Evolutionary conservation across 1,284 basidiomycete genomes (phyloP), one percentile per base, ranked within the genome.

Genomic region (Ganoderma lucidum): DNA sequence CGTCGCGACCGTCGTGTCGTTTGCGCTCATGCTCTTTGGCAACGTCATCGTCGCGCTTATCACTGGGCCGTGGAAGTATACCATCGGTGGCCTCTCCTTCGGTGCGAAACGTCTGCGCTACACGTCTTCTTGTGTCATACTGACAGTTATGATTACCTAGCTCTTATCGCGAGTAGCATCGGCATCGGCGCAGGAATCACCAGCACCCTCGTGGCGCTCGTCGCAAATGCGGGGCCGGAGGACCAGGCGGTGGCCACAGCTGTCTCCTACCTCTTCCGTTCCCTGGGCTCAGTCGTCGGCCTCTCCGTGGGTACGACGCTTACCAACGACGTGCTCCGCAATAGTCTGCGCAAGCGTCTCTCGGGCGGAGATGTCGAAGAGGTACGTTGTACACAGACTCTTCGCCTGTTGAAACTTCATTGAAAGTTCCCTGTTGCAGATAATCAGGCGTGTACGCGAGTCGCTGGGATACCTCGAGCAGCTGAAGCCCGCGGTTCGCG

Each of bases 221-320:
- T 90, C 56, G 87, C 88, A 0, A 90, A 90, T 76, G 88, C 88
- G 0, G 87, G 88, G 0, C 81, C 84, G 35, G 82, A 79, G 51
- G 87, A 91, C 74, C 89, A 90, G 74, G 89, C 89, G 6, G 86
- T 90, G 45, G 88, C 88, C 1, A 91, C 88, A 3, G 88, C 89
- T 48, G 89, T 87, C 1, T 89, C 88, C 0, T 90, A 90, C 74
- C 85, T 91, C 41, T 90, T 90, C 81, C 86, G 89, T 51, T 89
- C 88, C 3, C 75, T 90, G n/a, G 89, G 89, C 6, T 84, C 83
- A 2, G 88, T 90, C 6, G 78, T 89, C 37, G 86, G 88, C 6
- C 75, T 90, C 12, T 88, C 88, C 0, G 76, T 87, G 2, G 86
- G 85, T 4, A 88, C 87, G 68, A 86, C 88, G 1, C 75, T 90